Conservation (phyloP, 2,329 filamentous ascomycete genomes). For the Lasiodiplodia sp. region DNA sequence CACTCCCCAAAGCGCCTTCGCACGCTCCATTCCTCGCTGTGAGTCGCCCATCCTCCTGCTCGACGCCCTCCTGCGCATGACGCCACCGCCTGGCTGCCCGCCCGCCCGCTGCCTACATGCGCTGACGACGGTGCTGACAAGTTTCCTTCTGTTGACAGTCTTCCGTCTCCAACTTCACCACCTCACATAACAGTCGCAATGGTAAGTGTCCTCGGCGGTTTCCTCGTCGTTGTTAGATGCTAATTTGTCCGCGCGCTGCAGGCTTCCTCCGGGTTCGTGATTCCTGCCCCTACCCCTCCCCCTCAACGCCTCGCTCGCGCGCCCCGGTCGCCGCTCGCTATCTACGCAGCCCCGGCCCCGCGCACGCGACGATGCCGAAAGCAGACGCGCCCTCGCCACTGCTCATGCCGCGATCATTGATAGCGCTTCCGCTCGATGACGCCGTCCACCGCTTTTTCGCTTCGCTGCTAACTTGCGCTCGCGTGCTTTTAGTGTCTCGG, state of each 20-base stretch:
- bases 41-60: conserved; percentile 19
- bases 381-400: conserved; percentile 20
- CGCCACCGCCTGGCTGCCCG: conserved; percentile 21
- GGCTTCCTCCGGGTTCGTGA: conserved; percentile 55
- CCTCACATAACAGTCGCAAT: conserved; percentile 27
- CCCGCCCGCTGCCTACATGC: conserved; percentile 21
- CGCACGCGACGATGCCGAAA: conserved; percentile 26
- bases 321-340: conserved; percentile 32
- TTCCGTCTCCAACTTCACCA: conserved; percentile 14
- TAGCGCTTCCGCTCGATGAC: background rate
- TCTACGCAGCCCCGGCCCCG: conserved; percentile 29
- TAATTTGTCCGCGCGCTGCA: conserved; percentile 32
- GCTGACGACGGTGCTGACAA: conserved; percentile 47
- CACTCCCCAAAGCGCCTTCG: conserved; percentile 17
- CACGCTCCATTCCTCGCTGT: conserved; percentile 24
- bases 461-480: conserved; percentile 14
- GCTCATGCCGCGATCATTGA: background rate
- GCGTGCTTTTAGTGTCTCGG: conserved; percentile 66
- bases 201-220: conserved; percentile 8
- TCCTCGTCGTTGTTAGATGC: conserved; percentile 9
- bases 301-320: conserved; percentile 33
- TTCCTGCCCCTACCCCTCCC: conserved; percentile 30
- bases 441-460: conserved; percentile 14
- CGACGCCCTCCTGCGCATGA: conserved; percentile 7
- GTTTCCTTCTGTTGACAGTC: conserved; percentile 30